Percentiles rank a stretch among this genome's conserved stretches.
Conservation (phyloP, 2,329 filamentous ascomycete species). For the Aspergillus pseudoterreus region DNA sequence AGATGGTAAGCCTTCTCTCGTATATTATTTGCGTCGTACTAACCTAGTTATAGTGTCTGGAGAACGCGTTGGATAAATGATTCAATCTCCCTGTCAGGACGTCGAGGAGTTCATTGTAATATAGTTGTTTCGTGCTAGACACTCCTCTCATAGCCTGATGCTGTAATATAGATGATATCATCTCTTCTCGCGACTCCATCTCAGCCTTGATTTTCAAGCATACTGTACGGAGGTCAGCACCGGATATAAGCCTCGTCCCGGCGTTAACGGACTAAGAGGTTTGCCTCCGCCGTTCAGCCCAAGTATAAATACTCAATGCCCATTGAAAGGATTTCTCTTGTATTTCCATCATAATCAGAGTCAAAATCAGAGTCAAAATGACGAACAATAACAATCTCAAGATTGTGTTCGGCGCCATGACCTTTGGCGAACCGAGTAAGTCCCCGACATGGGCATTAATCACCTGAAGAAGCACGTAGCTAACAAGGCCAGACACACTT, state of each 20-base stretch:
- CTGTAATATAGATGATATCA: too few species aligned
- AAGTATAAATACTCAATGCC: too few species aligned
- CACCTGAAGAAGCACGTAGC: neutral
- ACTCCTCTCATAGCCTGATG: neutral
- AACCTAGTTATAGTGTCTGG: conserved; percentile 18
- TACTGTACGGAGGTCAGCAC: too few species aligned
- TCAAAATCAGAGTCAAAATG: neutral
- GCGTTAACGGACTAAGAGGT: too few species aligned
- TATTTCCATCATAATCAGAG: too few species aligned
- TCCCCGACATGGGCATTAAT: neutral
- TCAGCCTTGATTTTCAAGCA: too few species aligned
- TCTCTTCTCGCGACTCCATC: too few species aligned
- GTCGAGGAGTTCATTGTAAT: neutral
- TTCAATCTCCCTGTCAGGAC: neutral
- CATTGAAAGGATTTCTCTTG: too few species aligned
- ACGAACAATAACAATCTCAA: neutral
- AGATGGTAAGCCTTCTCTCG: conserved; percentile 45
- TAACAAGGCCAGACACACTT: neutral
- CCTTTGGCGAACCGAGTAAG: conserved; percentile 4
- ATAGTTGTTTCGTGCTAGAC: neutral
- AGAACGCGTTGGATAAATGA: conserved; percentile 27
- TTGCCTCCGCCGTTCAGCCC: too few species aligned
- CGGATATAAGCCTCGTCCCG: too few species aligned
- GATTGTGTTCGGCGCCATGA: conserved; percentile 6
- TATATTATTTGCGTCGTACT: conserved; percentile 1